Evolutionary conservation across 306 rosid genomes (phyloP).

Genomic region (Alnus rubra): DNA sequence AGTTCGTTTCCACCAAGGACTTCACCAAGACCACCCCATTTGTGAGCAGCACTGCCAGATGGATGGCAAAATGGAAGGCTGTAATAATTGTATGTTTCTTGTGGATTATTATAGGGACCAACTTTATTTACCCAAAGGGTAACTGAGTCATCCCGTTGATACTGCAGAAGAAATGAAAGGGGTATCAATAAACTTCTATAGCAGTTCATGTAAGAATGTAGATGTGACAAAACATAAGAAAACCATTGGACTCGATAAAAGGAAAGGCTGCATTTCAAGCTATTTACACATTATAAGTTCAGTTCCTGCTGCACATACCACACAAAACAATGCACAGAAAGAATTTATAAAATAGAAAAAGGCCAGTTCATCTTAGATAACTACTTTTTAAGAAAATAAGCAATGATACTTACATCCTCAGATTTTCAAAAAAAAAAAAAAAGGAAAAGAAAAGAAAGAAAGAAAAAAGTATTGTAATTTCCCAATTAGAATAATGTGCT

Average conservation of each 20-base stretch:
- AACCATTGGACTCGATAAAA: background rate
- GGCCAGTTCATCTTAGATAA: background rate
- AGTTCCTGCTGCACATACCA: background rate
- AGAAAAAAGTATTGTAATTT: background rate
- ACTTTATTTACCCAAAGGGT: conserved; percentile 98
- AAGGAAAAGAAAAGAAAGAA: background rate
- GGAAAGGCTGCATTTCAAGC: background rate
- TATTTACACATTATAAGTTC: background rate
- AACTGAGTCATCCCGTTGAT: conserved; percentile 61
- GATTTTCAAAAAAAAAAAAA: no score
- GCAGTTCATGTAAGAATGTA: background rate
- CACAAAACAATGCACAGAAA: background rate
- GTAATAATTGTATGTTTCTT: conserved; percentile 95
- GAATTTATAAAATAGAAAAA: background rate
- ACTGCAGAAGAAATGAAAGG: conserved; percentile 54
- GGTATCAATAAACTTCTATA: background rate
- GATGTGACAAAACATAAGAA: background rate
- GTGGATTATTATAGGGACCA: conserved; percentile 97
- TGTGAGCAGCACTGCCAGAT: conserved; percentile 65
- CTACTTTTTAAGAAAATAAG: background rate
- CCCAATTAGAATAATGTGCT: background rate
- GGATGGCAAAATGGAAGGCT: conserved; percentile 88
- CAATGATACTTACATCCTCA: background rate
- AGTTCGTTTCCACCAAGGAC: conserved; percentile 97
- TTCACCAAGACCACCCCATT: conserved; percentile 99